These are phyloP conservation scores for Colletotrichum agaves DNA, from an alignment of 2,329 filamentous ascomycete species.

Conservation along the genomic window DNA sequence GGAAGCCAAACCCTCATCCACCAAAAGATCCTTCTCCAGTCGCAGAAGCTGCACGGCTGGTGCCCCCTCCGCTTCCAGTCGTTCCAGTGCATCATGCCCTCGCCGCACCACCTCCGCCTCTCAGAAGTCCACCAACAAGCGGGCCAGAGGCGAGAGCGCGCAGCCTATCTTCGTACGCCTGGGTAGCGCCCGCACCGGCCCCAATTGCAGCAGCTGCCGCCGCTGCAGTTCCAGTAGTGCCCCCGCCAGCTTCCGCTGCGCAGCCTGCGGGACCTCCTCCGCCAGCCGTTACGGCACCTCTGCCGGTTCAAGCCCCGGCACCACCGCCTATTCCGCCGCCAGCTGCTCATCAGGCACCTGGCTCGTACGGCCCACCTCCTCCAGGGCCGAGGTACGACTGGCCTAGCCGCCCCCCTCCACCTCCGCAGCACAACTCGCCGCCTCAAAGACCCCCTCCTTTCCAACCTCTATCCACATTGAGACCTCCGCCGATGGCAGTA, in stretches of 20 bases:
- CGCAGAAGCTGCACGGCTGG: conserved; percentile 19
- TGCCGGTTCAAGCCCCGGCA: conserved; percentile 37
- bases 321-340: conserved; percentile 49
- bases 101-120: conserved; percentile 39
- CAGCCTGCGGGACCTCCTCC: conserved; percentile 34
- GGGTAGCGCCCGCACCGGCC: conserved; percentile 35
- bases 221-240: conserved; percentile 32
- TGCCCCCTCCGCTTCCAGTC: conserved; percentile 40
- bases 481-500: conserved; percentile 59
- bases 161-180: conserved; percentile 33
- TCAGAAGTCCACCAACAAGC: conserved; percentile 36
- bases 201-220: conserved; percentile 39
- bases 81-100: conserved; percentile 41
- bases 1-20: conserved; percentile 52
- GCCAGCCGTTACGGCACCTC: conserved; percentile 38
- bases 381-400: conserved; percentile 52
- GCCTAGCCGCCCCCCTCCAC: conserved; percentile 58
- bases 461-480: conserved; percentile 55
- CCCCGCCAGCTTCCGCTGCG: conserved; percentile 35
- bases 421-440: conserved; percentile 60
- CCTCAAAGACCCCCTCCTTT: conserved; percentile 54
- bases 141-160: conserved; percentile 38
- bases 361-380: conserved; percentile 46
- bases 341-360: conserved; percentile 49
- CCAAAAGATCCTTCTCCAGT: conserved; percentile 28